These are phyloP conservation scores for Trichophyton rubrum DNA, from an alignment of 2,329 filamentous ascomycete genomes.

Conservation along the genomic window DNA sequence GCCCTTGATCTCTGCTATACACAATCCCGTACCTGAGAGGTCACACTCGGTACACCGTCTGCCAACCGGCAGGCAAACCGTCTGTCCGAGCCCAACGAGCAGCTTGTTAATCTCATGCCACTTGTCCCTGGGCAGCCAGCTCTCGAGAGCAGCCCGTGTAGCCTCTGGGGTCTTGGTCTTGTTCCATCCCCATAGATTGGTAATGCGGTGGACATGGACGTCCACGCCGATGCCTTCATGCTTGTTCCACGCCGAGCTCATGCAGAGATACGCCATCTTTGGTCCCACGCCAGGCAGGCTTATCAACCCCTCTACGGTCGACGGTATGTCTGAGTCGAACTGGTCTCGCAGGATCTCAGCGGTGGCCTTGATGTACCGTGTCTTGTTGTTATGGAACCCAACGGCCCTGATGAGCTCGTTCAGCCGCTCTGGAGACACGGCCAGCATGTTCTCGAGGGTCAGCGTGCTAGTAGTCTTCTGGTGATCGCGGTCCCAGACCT, in stretches of 20 bases:
- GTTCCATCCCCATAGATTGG: constrained; percentile 89
- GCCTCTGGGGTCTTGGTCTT: constrained; percentile 70
- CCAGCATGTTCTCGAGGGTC: constrained; percentile 64
- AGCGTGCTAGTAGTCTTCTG: constrained; percentile 37
- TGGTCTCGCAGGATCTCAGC: constrained; percentile 60
- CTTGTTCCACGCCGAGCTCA: constrained; percentile 61
- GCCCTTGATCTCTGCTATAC: constrained; percentile 55
- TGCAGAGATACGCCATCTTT: constrained; percentile 86
- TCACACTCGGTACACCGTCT: constrained; percentile 76
- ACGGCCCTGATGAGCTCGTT: constrained; percentile 72
- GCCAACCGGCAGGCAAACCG: constrained; percentile 68
- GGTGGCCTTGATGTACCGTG: constrained; percentile 64
- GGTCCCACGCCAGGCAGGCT: constrained; percentile 77
- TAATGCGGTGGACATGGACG: constrained; percentile 89
- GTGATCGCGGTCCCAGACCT: constrained; percentile 11
- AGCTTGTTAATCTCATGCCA: constrained; percentile 91
- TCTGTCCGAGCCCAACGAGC: constrained; percentile 79
- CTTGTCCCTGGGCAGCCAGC: constrained; percentile 69
- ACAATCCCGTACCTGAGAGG: constrained; percentile 62
- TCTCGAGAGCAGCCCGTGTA: constrained; percentile 61
- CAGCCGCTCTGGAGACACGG: constrained; percentile 51
- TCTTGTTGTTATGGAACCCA: constrained; percentile 93
- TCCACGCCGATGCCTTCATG: constrained; percentile 79
- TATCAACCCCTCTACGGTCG: constrained; percentile 61
- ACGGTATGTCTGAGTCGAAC: constrained; percentile 64